These are phyloP conservation scores for Parasitella parasitica DNA, from an alignment of 371 early-diverging fungal species.

Conservation along the genomic window DNA sequence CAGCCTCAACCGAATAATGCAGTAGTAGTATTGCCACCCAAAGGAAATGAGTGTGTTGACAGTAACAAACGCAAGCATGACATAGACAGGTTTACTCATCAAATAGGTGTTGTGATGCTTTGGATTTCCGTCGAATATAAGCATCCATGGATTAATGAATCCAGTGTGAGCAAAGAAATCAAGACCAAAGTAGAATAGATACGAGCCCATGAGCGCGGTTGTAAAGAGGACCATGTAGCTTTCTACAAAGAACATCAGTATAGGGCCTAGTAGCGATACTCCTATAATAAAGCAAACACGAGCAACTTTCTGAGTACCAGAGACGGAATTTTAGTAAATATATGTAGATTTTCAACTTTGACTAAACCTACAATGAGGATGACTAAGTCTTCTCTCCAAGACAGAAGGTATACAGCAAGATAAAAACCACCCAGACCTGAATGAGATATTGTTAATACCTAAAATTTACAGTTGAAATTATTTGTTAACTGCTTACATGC, in stretches of 20 bases:
- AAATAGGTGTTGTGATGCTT: slow-evolving; percentile 36
- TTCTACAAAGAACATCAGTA: slow-evolving; percentile 34
- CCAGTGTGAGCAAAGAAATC: slow-evolving; percentile 58
- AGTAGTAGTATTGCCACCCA: slow-evolving; percentile 46
- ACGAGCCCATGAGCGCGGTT: slow-evolving; percentile 47
- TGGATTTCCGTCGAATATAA: slow-evolving; percentile 43
- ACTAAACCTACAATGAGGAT: slow-evolving; percentile 42
- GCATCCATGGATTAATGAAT: slow-evolving; percentile 46
- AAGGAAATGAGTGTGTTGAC: slow-evolving; percentile 27
- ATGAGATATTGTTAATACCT: not conserved
- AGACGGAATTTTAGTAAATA: no score
- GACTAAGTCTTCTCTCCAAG: slow-evolving; percentile 45
- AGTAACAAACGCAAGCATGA: slow-evolving; percentile 42
- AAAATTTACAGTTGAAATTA: no score
- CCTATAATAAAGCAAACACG: slow-evolving; percentile 47
- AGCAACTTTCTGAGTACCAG: slow-evolving; percentile 51
- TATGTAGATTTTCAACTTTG: no score
- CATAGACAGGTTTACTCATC: slow-evolving; percentile 35
- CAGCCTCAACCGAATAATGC: slow-evolving; percentile 22
- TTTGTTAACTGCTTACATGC: slow-evolving; percentile 7
- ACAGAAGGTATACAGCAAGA: slow-evolving; percentile 45
- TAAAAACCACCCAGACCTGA: slow-evolving; percentile 39
- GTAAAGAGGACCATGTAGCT: slow-evolving; percentile 41
- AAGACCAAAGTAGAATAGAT: slow-evolving; percentile 49
- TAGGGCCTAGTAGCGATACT: slow-evolving; percentile 29